Evolutionary conservation across 2,329 filamentous ascomycete species (phyloP).

Genomic region (Harringtonia aguacate): DNA sequence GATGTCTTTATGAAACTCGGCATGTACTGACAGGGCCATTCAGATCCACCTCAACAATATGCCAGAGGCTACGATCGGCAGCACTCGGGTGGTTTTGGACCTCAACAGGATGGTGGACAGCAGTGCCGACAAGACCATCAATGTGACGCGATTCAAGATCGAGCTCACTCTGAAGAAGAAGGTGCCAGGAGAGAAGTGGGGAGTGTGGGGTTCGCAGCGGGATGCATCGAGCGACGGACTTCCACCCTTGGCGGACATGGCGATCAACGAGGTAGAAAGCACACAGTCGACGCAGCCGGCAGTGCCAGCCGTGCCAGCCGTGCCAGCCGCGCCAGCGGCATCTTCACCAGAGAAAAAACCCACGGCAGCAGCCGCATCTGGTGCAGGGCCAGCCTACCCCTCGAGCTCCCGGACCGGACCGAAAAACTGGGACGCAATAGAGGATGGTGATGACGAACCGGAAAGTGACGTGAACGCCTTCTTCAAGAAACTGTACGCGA

Average conservation of each 20-base stretch:
- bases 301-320: not conserved
- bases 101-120: constrained; percentile 16
- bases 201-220: constrained; percentile 18
- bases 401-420: constrained; percentile 74
- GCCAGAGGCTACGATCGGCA: constrained; percentile 12
- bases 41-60: constrained; percentile 4
- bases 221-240: not conserved
- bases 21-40: not conserved
- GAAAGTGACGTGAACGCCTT: constrained; percentile 62
- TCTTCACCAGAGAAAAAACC: not conserved
- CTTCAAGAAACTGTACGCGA: constrained; percentile 82
- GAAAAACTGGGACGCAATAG: constrained; percentile 87
- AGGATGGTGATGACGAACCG: constrained; percentile 43
- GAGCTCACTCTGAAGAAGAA: constrained; percentile 21
- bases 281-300: not conserved
- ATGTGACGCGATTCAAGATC: constrained; percentile 21
- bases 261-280: not conserved
- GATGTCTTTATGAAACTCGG: too few relatives aligned
- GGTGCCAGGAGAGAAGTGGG: constrained; percentile 19
- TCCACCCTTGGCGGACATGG: constrained; percentile 3
- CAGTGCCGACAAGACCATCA: constrained; percentile 11
- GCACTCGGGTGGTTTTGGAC: constrained; percentile 12
- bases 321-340: not conserved
- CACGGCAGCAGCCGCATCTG: not conserved
- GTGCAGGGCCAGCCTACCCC: constrained; percentile 54